Evolutionary conservation across 192 early-diverging fungal genomes (phyloP).

Genomic region (Linderina pennispora): DNA sequence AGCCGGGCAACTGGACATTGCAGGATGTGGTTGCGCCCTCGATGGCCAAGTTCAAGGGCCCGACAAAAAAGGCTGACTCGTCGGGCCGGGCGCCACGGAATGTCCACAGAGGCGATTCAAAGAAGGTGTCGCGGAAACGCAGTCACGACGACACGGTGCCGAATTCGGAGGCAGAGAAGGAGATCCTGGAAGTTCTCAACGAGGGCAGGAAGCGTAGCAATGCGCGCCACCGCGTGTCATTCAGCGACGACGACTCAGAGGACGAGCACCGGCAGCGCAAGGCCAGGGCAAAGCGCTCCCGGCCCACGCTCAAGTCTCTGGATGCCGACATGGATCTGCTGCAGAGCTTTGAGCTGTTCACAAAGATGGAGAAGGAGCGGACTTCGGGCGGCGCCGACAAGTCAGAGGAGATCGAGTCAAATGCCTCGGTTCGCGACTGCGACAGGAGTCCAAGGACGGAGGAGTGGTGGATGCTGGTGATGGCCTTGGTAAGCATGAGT

Average conservation of each 20-base stretch:
- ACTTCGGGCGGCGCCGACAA: too few relatives aligned
- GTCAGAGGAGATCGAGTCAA: too few relatives aligned
- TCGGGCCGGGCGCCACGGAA: conserved; percentile 7
- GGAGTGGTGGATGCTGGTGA: neutral
- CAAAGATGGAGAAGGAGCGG: conserved; percentile 30
- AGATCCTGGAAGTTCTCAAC: conserved; percentile 33
- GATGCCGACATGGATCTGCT: conserved; percentile 30
- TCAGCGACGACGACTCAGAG: conserved; percentile 40
- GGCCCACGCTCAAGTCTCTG: conserved; percentile 5
- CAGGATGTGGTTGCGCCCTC: conserved; percentile 7
- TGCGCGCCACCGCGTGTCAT: conserved; percentile 30
- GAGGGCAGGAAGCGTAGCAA: conserved; percentile 13
- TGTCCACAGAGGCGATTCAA: conserved; percentile 4
- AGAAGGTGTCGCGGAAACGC: conserved; percentile 23
- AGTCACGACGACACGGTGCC: conserved; percentile 50
- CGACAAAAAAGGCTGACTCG: conserved; percentile 10
- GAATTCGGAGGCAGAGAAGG: conserved; percentile 23
- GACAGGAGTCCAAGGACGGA: neutral
- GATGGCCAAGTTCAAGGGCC: conserved; percentile 17
- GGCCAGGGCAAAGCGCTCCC: conserved; percentile 18
- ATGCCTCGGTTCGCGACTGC: too few relatives aligned
- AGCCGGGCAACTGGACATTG: conserved; percentile 57
- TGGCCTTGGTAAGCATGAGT: conserved; percentile 7
- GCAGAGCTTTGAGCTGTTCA: conserved; percentile 35
- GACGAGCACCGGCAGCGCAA: conserved; percentile 3